Base-by-base conservation (phyloP, 352 stramenopile species). In the Globisporangium irregulare region DNA sequence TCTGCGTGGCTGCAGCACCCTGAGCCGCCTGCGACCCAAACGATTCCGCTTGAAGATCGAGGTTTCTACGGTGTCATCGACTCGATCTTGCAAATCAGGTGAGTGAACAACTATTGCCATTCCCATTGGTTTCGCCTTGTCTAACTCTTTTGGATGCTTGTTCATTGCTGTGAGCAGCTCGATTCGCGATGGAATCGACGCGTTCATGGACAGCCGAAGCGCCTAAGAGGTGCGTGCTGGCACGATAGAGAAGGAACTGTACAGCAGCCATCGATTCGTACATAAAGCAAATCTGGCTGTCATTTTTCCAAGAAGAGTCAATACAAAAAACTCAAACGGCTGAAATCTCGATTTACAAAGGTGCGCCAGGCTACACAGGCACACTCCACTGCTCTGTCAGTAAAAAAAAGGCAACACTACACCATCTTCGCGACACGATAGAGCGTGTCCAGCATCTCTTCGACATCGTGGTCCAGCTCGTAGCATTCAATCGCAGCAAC, bases 391-490 rank as follows among this genome's bases (percentile, higher is more conserved):
- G 2, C 18, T 43, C 9, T 62, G 32, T 50, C n/a, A 32, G n/a
- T 27, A 51, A 24, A 51, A 22, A 51, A n/a, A 7, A 9, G 24
- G 32, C 1, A 61, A 60, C 12, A 12, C 7, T 66, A 79, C 9
- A 68, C 73, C 15, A 87, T 67, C 67, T 93, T 93, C 2, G 86
- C 84, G 18, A 94, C 81, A 32, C 85, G 82, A 55, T 92, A 92
- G 38, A 95, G 70, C 62, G 83, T 90, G 68, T 95, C 88, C 55
- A 95, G 82, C 80, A 94, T 89, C 66, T 91, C 88, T 36, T 94
- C 83, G 32, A 94, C 89, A 71, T 95, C 84, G 61, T 90, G 80
- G 70, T 95, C 86, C 56, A 82, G 60, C 59, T 94, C 85, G 73
- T 94, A 95, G 72, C 80, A 81, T 66, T 92, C 84, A n/a, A 94